Percentiles rank a stretch among this genome's conserved stretches.
phyloP scores from a whole-genome alignment of 257 asterid genomes.

The Solanum virginianum region DNA sequence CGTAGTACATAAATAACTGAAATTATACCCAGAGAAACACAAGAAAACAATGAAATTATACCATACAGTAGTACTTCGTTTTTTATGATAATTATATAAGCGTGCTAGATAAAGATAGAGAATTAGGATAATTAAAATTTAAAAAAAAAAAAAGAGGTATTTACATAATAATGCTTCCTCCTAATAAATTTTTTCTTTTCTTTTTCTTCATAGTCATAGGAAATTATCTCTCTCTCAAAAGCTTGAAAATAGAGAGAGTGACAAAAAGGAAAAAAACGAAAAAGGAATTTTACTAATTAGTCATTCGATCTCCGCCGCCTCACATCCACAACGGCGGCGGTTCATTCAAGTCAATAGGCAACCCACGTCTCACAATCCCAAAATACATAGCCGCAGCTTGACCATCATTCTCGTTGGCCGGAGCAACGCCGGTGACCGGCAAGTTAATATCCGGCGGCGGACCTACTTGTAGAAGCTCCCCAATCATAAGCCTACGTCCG shows the following conservation, averaged over 20 bases:
- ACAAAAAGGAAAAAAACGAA: not conserved
- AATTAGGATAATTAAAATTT: not conserved
- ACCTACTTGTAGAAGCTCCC: conserved; percentile 49
- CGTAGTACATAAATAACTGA: no score
- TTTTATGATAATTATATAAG: not conserved
- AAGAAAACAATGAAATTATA: not conserved
- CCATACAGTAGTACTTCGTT: not conserved
- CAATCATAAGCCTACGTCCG: conserved; percentile 29
- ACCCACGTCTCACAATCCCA: conserved; percentile 72
- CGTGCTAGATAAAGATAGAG: not conserved
- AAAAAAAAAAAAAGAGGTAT: not conserved
- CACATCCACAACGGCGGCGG: conserved; percentile 90
- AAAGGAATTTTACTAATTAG: not conserved
- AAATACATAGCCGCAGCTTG: conserved; percentile 33
- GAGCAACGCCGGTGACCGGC: conserved; percentile 7
- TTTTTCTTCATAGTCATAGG: not conserved
- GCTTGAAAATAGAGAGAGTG: not conserved
- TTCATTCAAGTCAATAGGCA: conserved; percentile 83
- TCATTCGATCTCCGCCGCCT: not conserved
- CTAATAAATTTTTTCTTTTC: not conserved
- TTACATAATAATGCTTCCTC: not conserved
- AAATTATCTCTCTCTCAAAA: not conserved
- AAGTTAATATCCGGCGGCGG: not conserved
- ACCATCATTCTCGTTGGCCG: conserved; percentile 20
- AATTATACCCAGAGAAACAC: not conserved